Conservation (phyloP, 805 yeast species). For the Clavispora santaluciae region DNA sequence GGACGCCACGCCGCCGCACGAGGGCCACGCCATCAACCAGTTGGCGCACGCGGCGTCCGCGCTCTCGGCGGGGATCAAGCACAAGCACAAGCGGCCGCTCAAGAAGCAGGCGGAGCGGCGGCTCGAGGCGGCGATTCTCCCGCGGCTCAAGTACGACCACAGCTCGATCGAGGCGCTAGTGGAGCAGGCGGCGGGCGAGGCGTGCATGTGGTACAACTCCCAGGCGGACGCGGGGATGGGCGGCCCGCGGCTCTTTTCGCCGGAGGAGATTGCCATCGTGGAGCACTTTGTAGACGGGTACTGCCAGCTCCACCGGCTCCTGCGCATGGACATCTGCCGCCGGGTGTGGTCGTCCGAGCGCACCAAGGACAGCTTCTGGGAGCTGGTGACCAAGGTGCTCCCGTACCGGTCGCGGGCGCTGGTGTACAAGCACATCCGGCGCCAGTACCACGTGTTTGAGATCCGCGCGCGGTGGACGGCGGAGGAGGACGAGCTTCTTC, state of each 20-base stretch:
- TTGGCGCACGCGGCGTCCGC: slow-evolving; percentile 28
- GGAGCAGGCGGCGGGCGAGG: slow-evolving; percentile 32
- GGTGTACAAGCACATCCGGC: slow-evolving; percentile 85
- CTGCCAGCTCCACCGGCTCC: slow-evolving; percentile 55
- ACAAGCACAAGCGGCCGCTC: slow-evolving; percentile 6
- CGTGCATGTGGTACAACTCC: slow-evolving; percentile 33
- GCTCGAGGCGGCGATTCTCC: background rate
- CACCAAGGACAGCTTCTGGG: slow-evolving; percentile 89
- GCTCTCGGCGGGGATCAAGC: slow-evolving; percentile 9
- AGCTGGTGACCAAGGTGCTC: slow-evolving; percentile 65
- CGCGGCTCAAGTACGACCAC: slow-evolving; percentile 21
- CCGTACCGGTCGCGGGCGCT: slow-evolving; percentile 87
- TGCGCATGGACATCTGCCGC: slow-evolving; percentile 67
- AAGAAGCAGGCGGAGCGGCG: slow-evolving; percentile 4
- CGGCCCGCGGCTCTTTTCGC: slow-evolving; percentile 47
- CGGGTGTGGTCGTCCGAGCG: slow-evolving; percentile 86
- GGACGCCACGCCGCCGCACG: background rate
- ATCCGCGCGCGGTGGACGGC: slow-evolving; percentile 88
- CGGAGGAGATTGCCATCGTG: slow-evolving; percentile 64
- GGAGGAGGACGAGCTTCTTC: slow-evolving; percentile 70
- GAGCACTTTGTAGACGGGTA: slow-evolving; percentile 71
- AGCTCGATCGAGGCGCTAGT: slow-evolving; percentile 29
- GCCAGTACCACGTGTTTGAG: slow-evolving; percentile 82
- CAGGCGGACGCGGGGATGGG: slow-evolving; percentile 13
- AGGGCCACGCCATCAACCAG: slow-evolving; percentile 21